Percentiles rank a stretch among this genome's conserved stretches.
Evolutionary conservation across 257 asterid species (phyloP).

Genomic region (Henckelia pumila): DNA sequence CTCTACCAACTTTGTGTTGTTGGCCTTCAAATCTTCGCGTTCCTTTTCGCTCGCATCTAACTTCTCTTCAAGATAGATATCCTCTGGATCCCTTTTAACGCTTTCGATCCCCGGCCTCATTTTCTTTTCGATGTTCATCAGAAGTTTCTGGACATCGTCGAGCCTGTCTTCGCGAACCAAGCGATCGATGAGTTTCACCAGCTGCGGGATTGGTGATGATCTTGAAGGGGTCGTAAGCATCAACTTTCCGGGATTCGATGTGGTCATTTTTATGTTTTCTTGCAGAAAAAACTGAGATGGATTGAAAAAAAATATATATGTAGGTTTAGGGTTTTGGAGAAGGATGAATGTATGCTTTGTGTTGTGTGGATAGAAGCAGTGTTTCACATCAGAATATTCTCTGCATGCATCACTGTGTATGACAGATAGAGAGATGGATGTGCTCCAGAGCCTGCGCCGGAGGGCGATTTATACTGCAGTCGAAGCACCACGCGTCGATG

Average conservation of each 20-base stretch:
- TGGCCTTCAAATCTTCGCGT: not conserved
- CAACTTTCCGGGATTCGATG: not conserved
- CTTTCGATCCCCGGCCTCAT: slow-evolving; percentile 6
- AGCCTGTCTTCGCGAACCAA: slow-evolving; percentile 14
- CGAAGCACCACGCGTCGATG: no score
- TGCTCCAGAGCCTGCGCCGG: no score
- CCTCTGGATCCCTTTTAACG: slow-evolving; percentile 20
- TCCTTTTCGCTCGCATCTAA: not conserved
- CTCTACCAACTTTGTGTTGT: not conserved
- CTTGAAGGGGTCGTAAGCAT: not conserved
- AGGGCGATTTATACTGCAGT: no score
- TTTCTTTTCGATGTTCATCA: slow-evolving; percentile 27
- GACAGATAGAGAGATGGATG: no score
- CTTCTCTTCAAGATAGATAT: not conserved
- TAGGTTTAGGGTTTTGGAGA: no score
- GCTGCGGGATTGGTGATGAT: slow-evolving; percentile 24
- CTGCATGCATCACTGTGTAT: no score
- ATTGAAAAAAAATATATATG: no score
- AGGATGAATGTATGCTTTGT: no score
- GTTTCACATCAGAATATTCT: no score
- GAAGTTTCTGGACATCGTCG: slow-evolving; percentile 11
- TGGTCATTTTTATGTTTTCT: not conserved
- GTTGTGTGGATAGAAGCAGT: no score
- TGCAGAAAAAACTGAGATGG: no score
- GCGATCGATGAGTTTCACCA: slow-evolving; percentile 9